Conservation (phyloP, 2,329 filamentous ascomycete genomes). For the Diaporthe australafricana region DNA sequence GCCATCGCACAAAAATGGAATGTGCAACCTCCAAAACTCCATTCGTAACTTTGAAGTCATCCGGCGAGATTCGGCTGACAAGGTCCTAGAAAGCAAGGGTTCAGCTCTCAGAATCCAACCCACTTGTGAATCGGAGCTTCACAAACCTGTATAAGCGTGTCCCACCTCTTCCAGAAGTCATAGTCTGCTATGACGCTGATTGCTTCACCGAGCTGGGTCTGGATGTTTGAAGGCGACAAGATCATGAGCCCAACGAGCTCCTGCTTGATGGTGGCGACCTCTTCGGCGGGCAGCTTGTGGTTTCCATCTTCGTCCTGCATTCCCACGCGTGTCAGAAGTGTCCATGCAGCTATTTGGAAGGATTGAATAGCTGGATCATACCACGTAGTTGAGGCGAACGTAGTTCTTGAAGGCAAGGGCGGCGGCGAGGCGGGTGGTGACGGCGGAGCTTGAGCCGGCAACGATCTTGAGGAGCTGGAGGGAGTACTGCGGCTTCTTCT, state of each 20-base stretch:
- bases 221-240: slow-evolving; percentile 85
- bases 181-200: slow-evolving; percentile 98
- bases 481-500: slow-evolving; percentile 88
- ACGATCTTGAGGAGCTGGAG: slow-evolving; percentile 91
- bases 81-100: slow-evolving; percentile 72
- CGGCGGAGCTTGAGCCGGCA: slow-evolving; percentile 76
- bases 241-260: slow-evolving; percentile 98
- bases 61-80: slow-evolving; percentile 84
- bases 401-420: slow-evolving; percentile 99
- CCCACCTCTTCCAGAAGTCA: slow-evolving; percentile 96
- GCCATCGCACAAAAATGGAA: slow-evolving; percentile 97
- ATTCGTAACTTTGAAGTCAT: slow-evolving; percentile 87
- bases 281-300: slow-evolving; percentile 85
- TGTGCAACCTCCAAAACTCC: slow-evolving; percentile 97
- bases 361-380: slow-evolving; percentile 53
- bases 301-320: slow-evolving; percentile 86
- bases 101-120: neutral
- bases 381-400: slow-evolving; percentile 91
- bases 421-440: slow-evolving; percentile 85
- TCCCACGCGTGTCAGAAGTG: slow-evolving; percentile 24
- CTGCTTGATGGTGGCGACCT: slow-evolving; percentile 91
- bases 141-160: slow-evolving; percentile 87
- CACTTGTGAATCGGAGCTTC: neutral
- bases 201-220: slow-evolving; percentile 94
- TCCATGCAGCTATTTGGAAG: neutral